A percentile compares a stretch with the other conserved stretches of the same genome.
These are phyloP conservation scores for Erythrobasidium hasegawianum DNA, from an alignment of 1,284 basidiomycete species.

Conservation along the genomic window DNA sequence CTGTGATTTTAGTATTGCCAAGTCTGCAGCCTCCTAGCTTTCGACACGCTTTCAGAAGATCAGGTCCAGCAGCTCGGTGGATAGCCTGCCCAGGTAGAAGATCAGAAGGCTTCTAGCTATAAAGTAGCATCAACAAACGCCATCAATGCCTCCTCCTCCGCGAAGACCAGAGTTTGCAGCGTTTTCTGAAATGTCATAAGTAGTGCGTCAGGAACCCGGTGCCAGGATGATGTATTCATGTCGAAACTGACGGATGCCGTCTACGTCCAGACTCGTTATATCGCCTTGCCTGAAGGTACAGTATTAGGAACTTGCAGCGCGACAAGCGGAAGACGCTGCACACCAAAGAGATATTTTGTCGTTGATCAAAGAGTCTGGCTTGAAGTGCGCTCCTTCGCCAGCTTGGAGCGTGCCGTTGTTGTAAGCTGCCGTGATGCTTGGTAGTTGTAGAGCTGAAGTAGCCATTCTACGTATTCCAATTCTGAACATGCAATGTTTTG, in stretches of 20 bases:
- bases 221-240: background rate
- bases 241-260: conserved; percentile 58
- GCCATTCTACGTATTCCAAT: conserved; percentile 13
- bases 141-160: conserved; percentile 61
- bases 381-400: background rate
- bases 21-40: conserved; percentile 70
- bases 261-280: conserved; percentile 67
- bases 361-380: conserved; percentile 30
- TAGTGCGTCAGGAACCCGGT: background rate
- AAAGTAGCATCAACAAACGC: background rate
- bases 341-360: conserved; percentile 41
- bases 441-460: conserved; percentile 10
- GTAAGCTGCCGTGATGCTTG: conserved; percentile 15
- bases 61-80: conserved; percentile 73
- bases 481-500: conserved; percentile 8
- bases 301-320: background rate
- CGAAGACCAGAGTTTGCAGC: conserved; percentile 64
- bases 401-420: conserved; percentile 3
- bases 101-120: conserved; percentile 22
- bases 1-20: conserved; percentile 79
- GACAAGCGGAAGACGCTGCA: background rate
- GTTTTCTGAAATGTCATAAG: background rate
- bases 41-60: conserved; percentile 68
- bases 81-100: conserved; percentile 75
- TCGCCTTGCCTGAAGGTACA: conserved; percentile 61